These are phyloP conservation scores for Rhizoctonia solani DNA, from an alignment of 1,284 basidiomycete species.

Conservation along the genomic window DNA sequence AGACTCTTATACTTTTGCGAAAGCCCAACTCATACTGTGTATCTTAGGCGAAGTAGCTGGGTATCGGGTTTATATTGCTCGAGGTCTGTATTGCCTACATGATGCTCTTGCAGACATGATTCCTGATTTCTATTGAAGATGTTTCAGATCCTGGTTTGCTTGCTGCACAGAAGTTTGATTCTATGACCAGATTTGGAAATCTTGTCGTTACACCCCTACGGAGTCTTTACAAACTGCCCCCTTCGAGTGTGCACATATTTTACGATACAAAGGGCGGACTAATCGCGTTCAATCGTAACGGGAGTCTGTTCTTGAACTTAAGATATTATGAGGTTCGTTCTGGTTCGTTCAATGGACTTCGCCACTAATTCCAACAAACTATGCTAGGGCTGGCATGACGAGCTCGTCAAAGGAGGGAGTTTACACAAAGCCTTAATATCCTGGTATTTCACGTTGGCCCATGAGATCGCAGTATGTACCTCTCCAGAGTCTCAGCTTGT, in stretches of 20 bases:
- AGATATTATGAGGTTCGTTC: conserved; percentile 79
- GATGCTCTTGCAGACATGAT: neutral
- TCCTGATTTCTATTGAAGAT: conserved; percentile 49
- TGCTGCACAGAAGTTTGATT: conserved; percentile 56
- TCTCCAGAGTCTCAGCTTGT: neutral
- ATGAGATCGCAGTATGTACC: conserved; percentile 68
- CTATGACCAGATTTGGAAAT: conserved; percentile 69
- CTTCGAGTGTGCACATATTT: conserved; percentile 82
- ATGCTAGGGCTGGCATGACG: conserved; percentile 37
- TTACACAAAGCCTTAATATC: conserved; percentile 77
- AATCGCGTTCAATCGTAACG: conserved; percentile 93
- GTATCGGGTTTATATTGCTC: conserved; percentile 68
- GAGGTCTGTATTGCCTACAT: conserved; percentile 54
- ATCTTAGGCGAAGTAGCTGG: conserved; percentile 35
- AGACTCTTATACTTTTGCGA: neutral
- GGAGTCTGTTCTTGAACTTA: conserved; percentile 88
- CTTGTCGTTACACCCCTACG: conserved; percentile 59
- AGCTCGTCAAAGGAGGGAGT: conserved; percentile 62
- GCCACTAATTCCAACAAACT: conserved; percentile 28
- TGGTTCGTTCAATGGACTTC: neutral
- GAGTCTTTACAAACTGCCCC: conserved; percentile 64
- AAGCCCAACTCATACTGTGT: neutral
- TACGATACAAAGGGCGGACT: conserved; percentile 78
- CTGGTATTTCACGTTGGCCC: conserved; percentile 88
- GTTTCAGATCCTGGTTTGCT: conserved; percentile 52